Evolutionary conservation across 106 monocot species (phyloP).

Genomic region (Triglochin maritima): DNA sequence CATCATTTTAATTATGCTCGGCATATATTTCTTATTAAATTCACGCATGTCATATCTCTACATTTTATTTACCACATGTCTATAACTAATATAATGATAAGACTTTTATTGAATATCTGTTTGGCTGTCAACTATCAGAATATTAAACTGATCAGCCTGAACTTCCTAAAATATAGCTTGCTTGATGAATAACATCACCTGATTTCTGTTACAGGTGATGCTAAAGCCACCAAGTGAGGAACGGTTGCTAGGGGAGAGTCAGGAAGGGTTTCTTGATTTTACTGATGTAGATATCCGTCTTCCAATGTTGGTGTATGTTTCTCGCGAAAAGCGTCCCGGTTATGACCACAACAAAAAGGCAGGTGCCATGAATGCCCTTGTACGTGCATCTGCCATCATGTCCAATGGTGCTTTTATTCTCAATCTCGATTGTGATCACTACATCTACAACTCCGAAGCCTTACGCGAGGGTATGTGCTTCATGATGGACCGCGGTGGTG

Average conservation of each 20-base stretch:
- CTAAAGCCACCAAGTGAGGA: slow-evolving; percentile 82
- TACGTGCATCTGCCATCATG: slow-evolving; percentile 85
- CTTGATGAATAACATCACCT: too few species aligned
- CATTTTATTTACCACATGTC: background rate
- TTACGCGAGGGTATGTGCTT: slow-evolving; percentile 91
- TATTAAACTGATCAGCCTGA: too few species aligned
- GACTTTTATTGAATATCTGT: too few species aligned
- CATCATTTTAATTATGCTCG: background rate
- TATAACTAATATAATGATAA: too few species aligned
- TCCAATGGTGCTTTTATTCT: slow-evolving; percentile 96
- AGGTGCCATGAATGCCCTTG: slow-evolving; percentile 80
- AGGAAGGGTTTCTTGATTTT: slow-evolving; percentile 53
- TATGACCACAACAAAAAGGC: slow-evolving; percentile 99
- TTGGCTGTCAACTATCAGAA: too few species aligned
- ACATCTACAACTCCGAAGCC: slow-evolving; percentile 84
- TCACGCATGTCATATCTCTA: background rate
- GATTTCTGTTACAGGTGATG: slow-evolving; percentile 50
- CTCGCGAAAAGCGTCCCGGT: slow-evolving; percentile 86
- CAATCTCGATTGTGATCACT: slow-evolving; percentile 97
- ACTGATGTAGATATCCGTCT: slow-evolving; percentile 70
- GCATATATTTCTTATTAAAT: background rate
- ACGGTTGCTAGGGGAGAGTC: slow-evolving; percentile 32
- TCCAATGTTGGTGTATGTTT: slow-evolving; percentile 89
- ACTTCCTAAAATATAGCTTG: too few species aligned
- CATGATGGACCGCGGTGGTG: slow-evolving; percentile 88